A percentile compares a stretch with the other conserved stretches of the same genome.
Evolutionary conservation across 2,329 filamentous ascomycete species (phyloP).

Genomic region (Fusarium tupiense): DNA sequence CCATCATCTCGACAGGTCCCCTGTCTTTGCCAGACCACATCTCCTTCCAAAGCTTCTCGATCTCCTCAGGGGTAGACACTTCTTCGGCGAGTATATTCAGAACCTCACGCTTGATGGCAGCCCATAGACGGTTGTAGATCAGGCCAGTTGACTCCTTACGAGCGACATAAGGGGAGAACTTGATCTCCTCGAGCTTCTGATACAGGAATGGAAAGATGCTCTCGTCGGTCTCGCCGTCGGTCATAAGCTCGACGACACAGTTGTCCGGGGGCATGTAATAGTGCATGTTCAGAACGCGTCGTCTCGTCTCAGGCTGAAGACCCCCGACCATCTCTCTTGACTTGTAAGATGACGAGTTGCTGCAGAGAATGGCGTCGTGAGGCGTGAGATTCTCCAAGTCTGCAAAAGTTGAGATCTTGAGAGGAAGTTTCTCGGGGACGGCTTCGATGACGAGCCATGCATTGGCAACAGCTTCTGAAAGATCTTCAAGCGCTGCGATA

Average conservation of each 20-base stretch:
- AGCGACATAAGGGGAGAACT: background rate
- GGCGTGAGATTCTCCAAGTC: background rate
- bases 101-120: slow-evolving; percentile 10
- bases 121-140: slow-evolving; percentile 11
- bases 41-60: background rate
- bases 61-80: background rate
- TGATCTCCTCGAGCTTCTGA: background rate
- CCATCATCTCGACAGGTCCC: slow-evolving; percentile 8
- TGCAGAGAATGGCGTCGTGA: background rate
- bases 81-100: background rate
- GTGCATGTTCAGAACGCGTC: slow-evolving; percentile 10
- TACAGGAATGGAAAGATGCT: background rate
- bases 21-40: slow-evolving; percentile 7
- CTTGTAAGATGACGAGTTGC: slow-evolving; percentile 7
- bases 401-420: slow-evolving; percentile 14
- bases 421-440: background rate
- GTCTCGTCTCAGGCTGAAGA: background rate
- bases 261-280: slow-evolving; percentile 10
- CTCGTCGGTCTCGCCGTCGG: background rate
- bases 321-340: background rate
- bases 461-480: background rate
- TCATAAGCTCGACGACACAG: slow-evolving; percentile 13
- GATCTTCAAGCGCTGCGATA: background rate
- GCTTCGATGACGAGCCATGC: slow-evolving; percentile 18
- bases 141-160: slow-evolving; percentile 16